Evolutionary conservation across 140 eudicot genomes (phyloP), one percentile per base, ranked within the genome.

Genomic region (Bidens hawaiensis): DNA sequence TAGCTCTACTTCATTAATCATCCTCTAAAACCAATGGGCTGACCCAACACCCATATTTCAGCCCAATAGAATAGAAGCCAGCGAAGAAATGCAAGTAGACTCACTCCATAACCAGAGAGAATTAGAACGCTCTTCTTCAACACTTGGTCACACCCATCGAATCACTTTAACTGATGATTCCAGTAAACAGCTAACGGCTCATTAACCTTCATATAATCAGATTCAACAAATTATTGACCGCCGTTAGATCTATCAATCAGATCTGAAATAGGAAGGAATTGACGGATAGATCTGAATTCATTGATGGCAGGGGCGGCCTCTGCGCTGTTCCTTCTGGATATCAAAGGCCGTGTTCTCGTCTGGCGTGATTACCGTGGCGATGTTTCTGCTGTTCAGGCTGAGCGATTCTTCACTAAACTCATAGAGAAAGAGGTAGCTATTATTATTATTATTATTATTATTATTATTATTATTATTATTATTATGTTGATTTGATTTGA

Each of bases 361-460:
- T 93, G 96, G 95, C 95, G 99, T 38, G 99, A 93, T 64, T 93
- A 81, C 81, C 99, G 99, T 56, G 99, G 99, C 42, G 99, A 93
- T 69, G 95, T 93, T 45, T 70, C 99, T 18, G 78, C 93, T 18
- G 68, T 66, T 48, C 94, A 88, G 66, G 99, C 99, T 49, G 99
- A 93, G 60, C 86, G 88, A 22, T 88, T 83, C 78, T 88, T 93
- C 85, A 66, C 95, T 68, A 93, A 88, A 69, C 82, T 82, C 78
- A 79, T 88, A 31, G 96, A 85, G 33, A 93, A 80, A 76, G 96
- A 93, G 96, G 99, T 88, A 16, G 12, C 3, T 64, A 34, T 8
- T 34, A 8, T 34, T 8, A 6, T 34, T 8, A 7, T 34, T 8
- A 6, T 34, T 6, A 8, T 8, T 34, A 7, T 34, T 34, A 5